A percentile compares a stretch with the other conserved stretches of the same genome.
Conservation (phyloP, 352 stramenopile genomes). For the Phytophthora parvispora region DNA sequence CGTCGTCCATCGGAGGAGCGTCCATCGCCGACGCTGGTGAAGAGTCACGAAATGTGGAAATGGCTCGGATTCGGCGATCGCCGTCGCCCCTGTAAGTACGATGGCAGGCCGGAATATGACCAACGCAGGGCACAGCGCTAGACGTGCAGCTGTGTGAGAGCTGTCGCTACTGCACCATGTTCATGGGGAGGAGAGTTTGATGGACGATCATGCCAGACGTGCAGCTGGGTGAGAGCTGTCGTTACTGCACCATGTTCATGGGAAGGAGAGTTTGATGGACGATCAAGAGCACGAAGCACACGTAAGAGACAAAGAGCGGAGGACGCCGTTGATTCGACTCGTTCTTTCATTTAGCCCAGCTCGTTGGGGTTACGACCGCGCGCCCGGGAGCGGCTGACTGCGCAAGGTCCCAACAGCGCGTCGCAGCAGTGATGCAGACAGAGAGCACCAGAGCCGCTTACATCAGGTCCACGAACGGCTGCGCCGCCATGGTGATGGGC, state of each 20-base stretch:
- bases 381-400: conserved; percentile 1
- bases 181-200: too few species aligned
- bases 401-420: conserved; percentile 22
- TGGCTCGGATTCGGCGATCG: conserved; percentile 17
- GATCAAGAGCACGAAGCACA: not conserved
- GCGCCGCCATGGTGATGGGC: conserved; percentile 97
- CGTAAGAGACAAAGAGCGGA: conserved; percentile 8
- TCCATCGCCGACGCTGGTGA: conserved; percentile 15
- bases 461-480: conserved; percentile 99
- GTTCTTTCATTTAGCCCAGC: conserved; percentile 52
- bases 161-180: too few species aligned
- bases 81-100: conserved; percentile 18
- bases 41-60: conserved; percentile 38
- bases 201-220: too few species aligned
- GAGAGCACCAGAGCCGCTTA: conserved; percentile 79
- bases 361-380: conserved; percentile 37
- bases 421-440: conserved; percentile 27
- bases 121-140: not conserved
- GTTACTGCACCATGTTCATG: too few species aligned
- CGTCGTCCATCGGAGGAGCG: conserved; percentile 62
- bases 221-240: too few species aligned
- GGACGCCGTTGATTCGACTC: conserved; percentile 43
- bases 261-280: not conserved
- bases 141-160: too few species aligned
- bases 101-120: not conserved